Evolutionary conservation across 805 yeast species (phyloP).

Genomic region (Schwanniomyces vanrijiae): DNA sequence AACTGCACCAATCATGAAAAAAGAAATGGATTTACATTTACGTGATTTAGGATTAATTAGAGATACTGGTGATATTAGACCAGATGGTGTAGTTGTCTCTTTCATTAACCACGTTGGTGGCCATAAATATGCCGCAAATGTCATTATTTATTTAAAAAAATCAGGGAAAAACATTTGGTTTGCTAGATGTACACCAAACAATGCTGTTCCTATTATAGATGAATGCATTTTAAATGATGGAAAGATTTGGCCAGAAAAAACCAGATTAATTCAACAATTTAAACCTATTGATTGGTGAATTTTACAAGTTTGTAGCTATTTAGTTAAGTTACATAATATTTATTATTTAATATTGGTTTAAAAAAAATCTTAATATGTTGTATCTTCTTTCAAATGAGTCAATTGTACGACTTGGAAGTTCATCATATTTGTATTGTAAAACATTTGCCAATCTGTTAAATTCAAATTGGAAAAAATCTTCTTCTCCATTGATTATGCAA

Average conservation of each 20-base stretch:
- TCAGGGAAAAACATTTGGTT: conserved; percentile 83
- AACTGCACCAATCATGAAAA: conserved; percentile 88
- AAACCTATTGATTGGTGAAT: conserved; percentile 52
- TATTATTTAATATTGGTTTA: conserved; percentile 8
- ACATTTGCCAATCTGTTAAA: conserved; percentile 44
- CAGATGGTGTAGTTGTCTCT: conserved; percentile 70
- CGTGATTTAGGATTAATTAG: conserved; percentile 71
- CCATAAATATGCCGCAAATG: conserved; percentile 91
- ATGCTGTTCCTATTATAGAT: conserved; percentile 71
- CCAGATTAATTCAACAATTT: conserved; percentile 60
- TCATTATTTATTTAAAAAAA: conserved; percentile 63
- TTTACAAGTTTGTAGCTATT: neutral
- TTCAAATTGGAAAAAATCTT: conserved; percentile 46
- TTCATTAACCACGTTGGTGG: conserved; percentile 92
- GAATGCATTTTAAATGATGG: conserved; percentile 71
- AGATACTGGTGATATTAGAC: conserved; percentile 72
- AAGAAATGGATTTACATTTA: conserved; percentile 70
- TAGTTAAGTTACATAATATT: neutral
- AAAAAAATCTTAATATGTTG: conserved; percentile 42
- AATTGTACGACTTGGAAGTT: conserved; percentile 38
- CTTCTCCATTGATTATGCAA: conserved; percentile 45
- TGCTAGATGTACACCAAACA: conserved; percentile 79
- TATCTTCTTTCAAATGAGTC: conserved; percentile 54
- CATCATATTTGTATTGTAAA: conserved; percentile 31
- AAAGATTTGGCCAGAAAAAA: conserved; percentile 67